These are phyloP conservation scores for Alternaria solani DNA, from an alignment of 2,329 filamentous ascomycete genomes.

Conservation along the genomic window DNA sequence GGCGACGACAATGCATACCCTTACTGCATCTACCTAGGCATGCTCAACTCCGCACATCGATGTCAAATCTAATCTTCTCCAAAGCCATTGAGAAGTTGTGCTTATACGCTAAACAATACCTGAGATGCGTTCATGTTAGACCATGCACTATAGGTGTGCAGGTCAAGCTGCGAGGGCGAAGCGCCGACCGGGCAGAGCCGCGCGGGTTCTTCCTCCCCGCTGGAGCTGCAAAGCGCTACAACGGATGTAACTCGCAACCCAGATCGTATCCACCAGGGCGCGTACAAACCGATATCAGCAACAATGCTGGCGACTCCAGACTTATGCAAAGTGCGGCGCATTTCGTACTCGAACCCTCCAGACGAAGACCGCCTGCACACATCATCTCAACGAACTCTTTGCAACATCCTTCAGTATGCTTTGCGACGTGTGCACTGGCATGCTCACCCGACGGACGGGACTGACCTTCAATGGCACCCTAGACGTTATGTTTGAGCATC, in stretches of 20 bases:
- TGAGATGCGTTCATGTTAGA: neutral
- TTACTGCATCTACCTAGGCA: too few relatives aligned
- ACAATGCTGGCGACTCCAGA: neutral
- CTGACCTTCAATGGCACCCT: neutral
- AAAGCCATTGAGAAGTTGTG: neutral
- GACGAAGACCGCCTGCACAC: neutral
- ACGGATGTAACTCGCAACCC: neutral
- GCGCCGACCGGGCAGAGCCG: neutral
- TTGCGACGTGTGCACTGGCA: slow-evolving; percentile 17
- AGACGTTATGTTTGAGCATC: slow-evolving; percentile 18
- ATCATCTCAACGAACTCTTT: neutral
- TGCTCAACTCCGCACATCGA: neutral
- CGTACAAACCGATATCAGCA: neutral
- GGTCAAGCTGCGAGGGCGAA: neutral
- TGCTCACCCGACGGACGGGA: slow-evolving; percentile 17
- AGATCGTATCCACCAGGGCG: neutral
- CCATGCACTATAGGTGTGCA: neutral
- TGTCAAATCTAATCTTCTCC: neutral
- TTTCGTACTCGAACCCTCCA: too few relatives aligned
- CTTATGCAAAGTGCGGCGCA: neutral
- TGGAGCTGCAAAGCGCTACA: neutral
- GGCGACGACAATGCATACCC: too few relatives aligned
- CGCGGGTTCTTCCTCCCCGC: neutral
- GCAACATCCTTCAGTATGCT: slow-evolving; percentile 11
- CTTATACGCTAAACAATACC: neutral